Evolutionary conservation across 2,329 filamentous ascomycete genomes (phyloP), one percentile per base, ranked within the genome.

Genomic region (Aspergillus pseudotamarii): DNA sequence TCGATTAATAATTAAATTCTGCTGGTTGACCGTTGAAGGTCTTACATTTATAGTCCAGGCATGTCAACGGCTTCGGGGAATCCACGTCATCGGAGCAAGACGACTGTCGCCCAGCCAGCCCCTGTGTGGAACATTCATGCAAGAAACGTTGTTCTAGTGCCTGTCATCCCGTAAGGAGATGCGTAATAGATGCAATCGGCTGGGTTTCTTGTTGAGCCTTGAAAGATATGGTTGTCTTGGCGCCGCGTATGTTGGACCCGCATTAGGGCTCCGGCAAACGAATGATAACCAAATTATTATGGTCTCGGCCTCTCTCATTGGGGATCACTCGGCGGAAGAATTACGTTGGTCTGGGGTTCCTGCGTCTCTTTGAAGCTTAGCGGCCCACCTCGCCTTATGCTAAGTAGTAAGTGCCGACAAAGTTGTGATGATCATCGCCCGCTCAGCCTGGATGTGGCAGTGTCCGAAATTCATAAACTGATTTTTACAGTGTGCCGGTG

Each of bases 161-260:
- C 51, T 54, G 12, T 11, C 16, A 12, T 46, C 8, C 21, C 36
- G 32, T 8, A 16, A 2, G 8, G 30, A 6, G 19, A n/a, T n/a
- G 16, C 38, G 3, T 53, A 38, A 45, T 63, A 21, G 32, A 53
- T 30, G 21, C 4, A 26, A 21, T 19, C 57, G 21, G 32, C 38
- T 9, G 16, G 48, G 45, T 32, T 10, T 50, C 21, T 34, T 10
- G 16, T 32, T 28, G 16, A 63, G 28, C 46, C 53, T 26, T 26
- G 23, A 26, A 45, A n/a, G 43, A n/a, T 30, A 23, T 54, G 21
- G 19, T 28, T 5, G 41, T 64, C 64, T 65, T 65, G 64, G 64
- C 64, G 61, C 64, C 64, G 56, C 64, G 64, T 65, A 65, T 53
- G 36, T 61, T 30, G 43, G 61, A 60, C 56, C 64, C 64, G 51